A percentile compares a stretch with the other conserved stretches of the same genome.
Evolutionary conservation across 257 asterid genomes (phyloP).

Genomic region (Parsonsia alboflavescens): DNA sequence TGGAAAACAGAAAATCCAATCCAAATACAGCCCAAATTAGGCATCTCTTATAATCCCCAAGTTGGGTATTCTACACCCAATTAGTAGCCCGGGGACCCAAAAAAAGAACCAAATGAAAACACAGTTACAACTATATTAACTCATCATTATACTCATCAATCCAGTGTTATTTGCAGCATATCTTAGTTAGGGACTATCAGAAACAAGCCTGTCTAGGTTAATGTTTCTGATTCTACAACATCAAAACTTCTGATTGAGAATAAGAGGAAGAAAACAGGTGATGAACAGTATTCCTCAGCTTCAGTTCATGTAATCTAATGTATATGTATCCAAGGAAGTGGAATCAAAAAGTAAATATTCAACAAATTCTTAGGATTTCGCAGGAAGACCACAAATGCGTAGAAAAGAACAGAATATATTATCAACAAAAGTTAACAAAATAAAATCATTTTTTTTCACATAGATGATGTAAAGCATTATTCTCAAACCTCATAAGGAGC

Average conservation of each 20-base stretch:
- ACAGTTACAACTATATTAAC: not conserved
- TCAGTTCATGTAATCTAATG: not conserved
- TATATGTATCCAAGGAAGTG: not conserved
- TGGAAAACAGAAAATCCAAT: too few relatives aligned
- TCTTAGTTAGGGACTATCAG: not conserved
- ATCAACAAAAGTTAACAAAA: not conserved
- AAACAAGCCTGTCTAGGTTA: not conserved
- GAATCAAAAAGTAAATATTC: not conserved
- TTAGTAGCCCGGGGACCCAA: not conserved
- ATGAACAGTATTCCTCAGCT: not conserved
- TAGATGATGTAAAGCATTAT: slow-evolving; percentile 2
- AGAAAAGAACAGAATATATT: not conserved
- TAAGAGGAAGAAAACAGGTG: not conserved
- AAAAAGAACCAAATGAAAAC: not conserved
- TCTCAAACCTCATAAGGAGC: slow-evolving; percentile 68
- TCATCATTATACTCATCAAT: not conserved
- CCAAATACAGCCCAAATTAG: not conserved
- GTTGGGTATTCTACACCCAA: not conserved
- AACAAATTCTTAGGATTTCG: not conserved
- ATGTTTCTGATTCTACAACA: not conserved
- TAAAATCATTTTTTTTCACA: not conserved
- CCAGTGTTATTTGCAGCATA: not conserved
- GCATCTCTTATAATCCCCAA: not conserved
- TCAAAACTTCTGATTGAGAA: not conserved
- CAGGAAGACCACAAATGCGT: not conserved